Conservation (phyloP, 1,284 basidiomycete species). For the Sporisorium graminicola region DNA sequence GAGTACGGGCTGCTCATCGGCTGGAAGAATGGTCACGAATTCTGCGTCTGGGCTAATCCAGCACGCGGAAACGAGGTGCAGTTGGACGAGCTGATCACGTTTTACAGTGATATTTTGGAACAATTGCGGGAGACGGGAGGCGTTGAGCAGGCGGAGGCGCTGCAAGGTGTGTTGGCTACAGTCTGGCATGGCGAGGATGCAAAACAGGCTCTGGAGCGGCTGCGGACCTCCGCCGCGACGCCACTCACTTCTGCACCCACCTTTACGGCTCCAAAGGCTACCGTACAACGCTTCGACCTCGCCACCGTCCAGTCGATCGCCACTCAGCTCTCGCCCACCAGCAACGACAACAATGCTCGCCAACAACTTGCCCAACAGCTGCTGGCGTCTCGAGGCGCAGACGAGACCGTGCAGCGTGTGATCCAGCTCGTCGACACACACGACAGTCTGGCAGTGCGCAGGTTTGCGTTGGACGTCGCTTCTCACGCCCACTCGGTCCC, state of each 20-base stretch:
- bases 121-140: conserved; percentile 7
- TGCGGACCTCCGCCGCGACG: not conserved
- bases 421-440: conserved; percentile 35
- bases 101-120: conserved; percentile 9
- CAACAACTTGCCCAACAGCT: conserved; percentile 8
- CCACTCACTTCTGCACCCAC: not conserved
- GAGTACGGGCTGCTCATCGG: conserved; percentile 22
- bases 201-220: conserved; percentile 9
- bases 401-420: not conserved
- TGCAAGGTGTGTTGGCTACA: conserved; percentile 1
- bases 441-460: conserved; percentile 19
- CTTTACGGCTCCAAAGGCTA: not conserved
- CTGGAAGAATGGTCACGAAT: conserved; percentile 23
- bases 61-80: not conserved
- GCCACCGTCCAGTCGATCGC: conserved; percentile 9
- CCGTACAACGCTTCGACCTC: conserved; percentile 22
- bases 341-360: not conserved
- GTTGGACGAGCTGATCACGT: not conserved
- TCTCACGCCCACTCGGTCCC: not conserved
- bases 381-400: not conserved
- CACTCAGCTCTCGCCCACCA: not conserved
- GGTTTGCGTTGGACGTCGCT: conserved; percentile 7
- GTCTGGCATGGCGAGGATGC: conserved; percentile 15
- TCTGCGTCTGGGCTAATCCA: conserved; percentile 15
- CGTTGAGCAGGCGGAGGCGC: not conserved